Evolutionary conservation across 1,284 basidiomycete species (phyloP).

Genomic region (Fomitopsis pinicola): DNA sequence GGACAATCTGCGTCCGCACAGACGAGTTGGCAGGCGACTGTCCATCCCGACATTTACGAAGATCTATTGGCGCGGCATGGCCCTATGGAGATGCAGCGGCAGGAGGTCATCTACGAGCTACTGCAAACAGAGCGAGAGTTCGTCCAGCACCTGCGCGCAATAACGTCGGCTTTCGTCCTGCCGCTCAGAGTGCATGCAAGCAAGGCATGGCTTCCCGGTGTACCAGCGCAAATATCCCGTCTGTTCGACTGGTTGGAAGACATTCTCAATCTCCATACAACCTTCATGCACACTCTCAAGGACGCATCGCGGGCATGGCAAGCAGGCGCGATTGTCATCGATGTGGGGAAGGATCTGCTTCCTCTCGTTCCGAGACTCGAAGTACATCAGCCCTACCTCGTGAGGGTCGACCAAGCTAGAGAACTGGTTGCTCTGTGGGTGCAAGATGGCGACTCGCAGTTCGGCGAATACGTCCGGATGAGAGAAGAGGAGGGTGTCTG

Average conservation of each 20-base stretch:
- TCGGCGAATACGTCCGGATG: slow-evolving; percentile 81
- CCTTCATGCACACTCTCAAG: slow-evolving; percentile 52
- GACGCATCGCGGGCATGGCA: slow-evolving; percentile 24
- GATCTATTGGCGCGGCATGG: slow-evolving; percentile 32
- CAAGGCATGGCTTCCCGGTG: slow-evolving; percentile 71
- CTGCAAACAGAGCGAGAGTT: slow-evolving; percentile 67
- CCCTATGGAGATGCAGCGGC: slow-evolving; percentile 51
- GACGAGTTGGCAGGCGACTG: slow-evolving; percentile 23
- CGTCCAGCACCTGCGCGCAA: slow-evolving; percentile 57
- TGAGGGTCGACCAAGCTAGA: slow-evolving; percentile 62
- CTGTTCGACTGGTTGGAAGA: slow-evolving; percentile 86
- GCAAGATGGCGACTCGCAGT: slow-evolving; percentile 37
- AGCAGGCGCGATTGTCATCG: slow-evolving; percentile 31
- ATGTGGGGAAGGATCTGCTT: slow-evolving; percentile 55
- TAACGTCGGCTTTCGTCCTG: slow-evolving; percentile 66
- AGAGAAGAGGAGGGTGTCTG: slow-evolving; percentile 56
- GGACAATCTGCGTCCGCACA: background rate
- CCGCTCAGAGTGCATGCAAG: slow-evolving; percentile 71
- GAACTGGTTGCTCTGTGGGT: slow-evolving; percentile 34
- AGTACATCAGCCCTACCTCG: slow-evolving; percentile 82
- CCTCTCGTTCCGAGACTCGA: slow-evolving; percentile 64
- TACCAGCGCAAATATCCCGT: slow-evolving; percentile 63
- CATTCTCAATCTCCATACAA: slow-evolving; percentile 71
- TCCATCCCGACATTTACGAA: slow-evolving; percentile 22
- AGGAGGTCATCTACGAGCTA: slow-evolving; percentile 67